Percentiles rank a stretch among this genome's conserved stretches.
Conservation (phyloP, 2,329 filamentous ascomycete genomes). For the Tolypocladium ophioglossoides region DNA sequence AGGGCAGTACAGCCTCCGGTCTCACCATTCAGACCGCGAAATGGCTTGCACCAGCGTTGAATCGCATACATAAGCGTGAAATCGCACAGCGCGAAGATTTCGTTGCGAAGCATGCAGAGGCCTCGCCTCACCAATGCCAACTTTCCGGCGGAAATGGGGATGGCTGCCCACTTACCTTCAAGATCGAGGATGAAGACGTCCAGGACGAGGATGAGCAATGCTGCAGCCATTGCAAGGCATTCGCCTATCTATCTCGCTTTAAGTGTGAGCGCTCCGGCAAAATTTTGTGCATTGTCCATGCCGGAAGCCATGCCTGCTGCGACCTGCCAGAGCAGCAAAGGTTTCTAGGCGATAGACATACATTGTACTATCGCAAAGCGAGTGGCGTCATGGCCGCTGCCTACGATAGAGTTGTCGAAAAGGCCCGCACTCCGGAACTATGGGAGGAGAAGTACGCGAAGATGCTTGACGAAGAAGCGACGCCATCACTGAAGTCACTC, state of each 20-base stretch:
- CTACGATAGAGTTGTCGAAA: constrained; percentile 72
- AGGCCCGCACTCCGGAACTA: constrained; percentile 70
- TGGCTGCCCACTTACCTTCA: constrained; percentile 49
- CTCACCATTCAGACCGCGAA: constrained; percentile 80
- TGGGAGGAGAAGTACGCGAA: constrained; percentile 90
- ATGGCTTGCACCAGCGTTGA: constrained; percentile 83
- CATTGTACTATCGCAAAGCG: constrained; percentile 66
- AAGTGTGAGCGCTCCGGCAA: constrained; percentile 75
- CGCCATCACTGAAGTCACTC: constrained; percentile 76
- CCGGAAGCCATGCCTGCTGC: constrained; percentile 73
- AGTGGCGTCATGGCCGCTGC: constrained; percentile 57
- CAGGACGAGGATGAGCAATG: constrained; percentile 91
- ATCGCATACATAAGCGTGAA: constrained; percentile 69
- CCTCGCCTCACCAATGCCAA: constrained; percentile 41
- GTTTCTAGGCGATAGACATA: constrained; percentile 60
- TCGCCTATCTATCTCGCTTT: constrained; percentile 83
- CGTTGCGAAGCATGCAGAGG: constrained; percentile 50
- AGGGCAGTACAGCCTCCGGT: constrained; percentile 54
- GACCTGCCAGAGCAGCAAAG: constrained; percentile 55
- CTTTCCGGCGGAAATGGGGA: constrained; percentile 31
- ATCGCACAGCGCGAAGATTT: constrained; percentile 57
- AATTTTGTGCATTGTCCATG: constrained; percentile 72
- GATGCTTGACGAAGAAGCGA: constrained; percentile 71
- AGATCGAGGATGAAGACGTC: constrained; percentile 62
- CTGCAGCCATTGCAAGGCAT: constrained; percentile 86